Evolutionary conservation across 441 rosid genomes (phyloP), one percentile per base, ranked within the genome.

Genomic region (Bruguiera hainesii): DNA sequence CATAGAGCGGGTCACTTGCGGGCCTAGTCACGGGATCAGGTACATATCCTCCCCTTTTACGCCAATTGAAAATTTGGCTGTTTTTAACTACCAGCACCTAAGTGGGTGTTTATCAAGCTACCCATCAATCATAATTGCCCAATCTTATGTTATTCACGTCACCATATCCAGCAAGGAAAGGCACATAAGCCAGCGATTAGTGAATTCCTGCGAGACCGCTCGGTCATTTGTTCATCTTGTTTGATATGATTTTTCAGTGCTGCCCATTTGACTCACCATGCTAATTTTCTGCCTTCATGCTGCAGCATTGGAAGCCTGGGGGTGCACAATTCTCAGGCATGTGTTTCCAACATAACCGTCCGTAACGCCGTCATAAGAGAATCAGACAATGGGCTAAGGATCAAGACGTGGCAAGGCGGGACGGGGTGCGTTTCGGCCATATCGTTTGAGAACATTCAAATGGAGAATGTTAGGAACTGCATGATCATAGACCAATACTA

Each of bases 21-120:
- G 97, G 68, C 97, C 98, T 26, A 88, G 97, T 83, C 98, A 91
- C 82, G 98, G 98, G 71, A 89, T 94, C 82, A 89, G 98, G 98
- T 93, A 80, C 70, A 48, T 29, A 50, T 70, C 63, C 50, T 48
- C 35, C 13, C n/a, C 39, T 29, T 5, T 21, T 65, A 21, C 13
- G 10, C 26, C 5, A 7, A 25, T 53, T 53, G 57, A 53, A 42
- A 42, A 13, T 42, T 42, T 42, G 5, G 48, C 18, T 13, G 5
- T 42, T 42, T 39, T 42, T 13, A 13, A 42, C 18, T 42, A 42
- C 18, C 48, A 42, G 4, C 48, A 13, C 5, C 18, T 13, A 42
- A 42, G 16, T 3, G 48, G 48, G 16, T 42, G 16, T 42, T 11
- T 42, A 18, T 42, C 48, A 13, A 42, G 48, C 16, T 42, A 11